Evolutionary conservation across 2,329 filamentous ascomycete genomes (phyloP), one percentile per base, ranked within the genome.

Genomic region (Ophiobolus disseminans): DNA sequence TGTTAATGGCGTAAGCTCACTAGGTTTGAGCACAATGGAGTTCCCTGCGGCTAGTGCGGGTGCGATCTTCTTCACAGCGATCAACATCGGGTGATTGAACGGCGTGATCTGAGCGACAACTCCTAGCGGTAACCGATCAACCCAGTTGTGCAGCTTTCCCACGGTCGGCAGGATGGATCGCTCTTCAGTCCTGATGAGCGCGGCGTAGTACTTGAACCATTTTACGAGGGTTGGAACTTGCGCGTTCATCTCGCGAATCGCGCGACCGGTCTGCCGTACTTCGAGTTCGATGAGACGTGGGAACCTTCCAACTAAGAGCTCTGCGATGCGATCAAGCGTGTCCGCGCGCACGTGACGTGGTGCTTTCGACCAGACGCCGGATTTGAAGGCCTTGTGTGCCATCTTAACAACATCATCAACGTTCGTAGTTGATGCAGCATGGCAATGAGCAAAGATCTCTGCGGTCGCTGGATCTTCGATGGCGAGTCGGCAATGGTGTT

Each of bases 151-250:
- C 21, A 77, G 56, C 64, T 82, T 81, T 0, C 85, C 85, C 20
- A 74, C 74, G 2, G 87, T 89, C 0, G 87, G 87, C 1, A 89
- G 77, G 0, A 90, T 82, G 2, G 83, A 73, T 2, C 85, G 80
- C 70, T 89, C 85, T 62, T 88, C 85, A 1, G 83, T 85, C n/a
- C 87, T 82, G 23, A 88, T 78, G 1, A 89, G 65, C 0, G 85
- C 78, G 1, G 86, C 86, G 62, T 87, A 90, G 73, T 90, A 90
- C 50, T 82, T 84, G 72, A 90, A 85, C 87, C 87, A 90, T 34
- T 84, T 82, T 1, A 85, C 80, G 0, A 90, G 76, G 0, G 82
- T 84, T 0, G 84, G 82, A 4, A 87, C 82, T 65, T 90, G 87
- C 1, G 86, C 86, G 39, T 80, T 78, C 85, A 90, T 88, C 67